Evolutionary conservation across 352 stramenopile species (phyloP), one percentile per base, ranked within the genome.

Genomic region (Globisporangium spinosum): DNA sequence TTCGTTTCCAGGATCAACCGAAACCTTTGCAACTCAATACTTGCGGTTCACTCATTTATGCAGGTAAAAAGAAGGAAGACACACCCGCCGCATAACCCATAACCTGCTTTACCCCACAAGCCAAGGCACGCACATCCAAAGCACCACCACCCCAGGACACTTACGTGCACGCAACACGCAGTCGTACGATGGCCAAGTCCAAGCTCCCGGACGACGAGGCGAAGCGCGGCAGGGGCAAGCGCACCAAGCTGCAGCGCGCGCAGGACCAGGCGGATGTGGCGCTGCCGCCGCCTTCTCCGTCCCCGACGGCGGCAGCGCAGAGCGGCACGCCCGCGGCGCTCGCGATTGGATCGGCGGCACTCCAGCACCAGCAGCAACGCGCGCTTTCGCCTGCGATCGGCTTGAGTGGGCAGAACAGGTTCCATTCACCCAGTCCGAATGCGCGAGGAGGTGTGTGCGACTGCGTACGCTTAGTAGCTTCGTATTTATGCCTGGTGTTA

Each of bases 161-260:
- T 49, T 49, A 1, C 55, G n/a, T 49, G 17, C 55, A 15, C 55
- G 34, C 34, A 17, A 47, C 34, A 17, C 34, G 20, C 34, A 25
- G 13, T 25, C 29, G 45, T 27, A 60, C 38, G 35, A 91, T 91
- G 82, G 77, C 72, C 60, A 91, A 87, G 70, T 76, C 79, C 23
- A 89, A 88, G 49, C 70, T 80, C 5, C 74, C 75, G 17, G 83
- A 78, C 61, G 81, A 93, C 64, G 82, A 93, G 32, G 69, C 79
- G 53, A 91, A 90, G 78, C 82, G 81, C 68, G 89, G 83, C 64
- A 64, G 62, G 27, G 77, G 76, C 40, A 93, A 91, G 64, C 77
- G 83, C 5, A 70, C 72, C 29, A 93, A 93, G 71, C 64, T 76
- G 29, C 73, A 72, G 43, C 65, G 77, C 13, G 78, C 88, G 32